These are phyloP conservation scores for Plantago elongata DNA, from an alignment of 257 asterid species.

Conservation along the genomic window DNA sequence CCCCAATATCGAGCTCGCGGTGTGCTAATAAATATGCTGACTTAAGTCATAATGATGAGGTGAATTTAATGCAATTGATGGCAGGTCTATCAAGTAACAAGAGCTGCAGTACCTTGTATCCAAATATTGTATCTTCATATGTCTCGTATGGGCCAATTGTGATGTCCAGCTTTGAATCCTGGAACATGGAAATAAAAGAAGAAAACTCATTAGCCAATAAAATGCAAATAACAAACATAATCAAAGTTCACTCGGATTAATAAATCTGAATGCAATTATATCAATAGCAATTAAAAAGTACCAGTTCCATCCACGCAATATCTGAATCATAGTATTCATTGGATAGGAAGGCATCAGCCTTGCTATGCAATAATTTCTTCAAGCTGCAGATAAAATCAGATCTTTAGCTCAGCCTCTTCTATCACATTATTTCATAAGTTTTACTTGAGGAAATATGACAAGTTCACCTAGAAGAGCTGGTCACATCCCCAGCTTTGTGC, in stretches of 20 bases:
- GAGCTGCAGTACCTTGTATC: slow-evolving; percentile 69
- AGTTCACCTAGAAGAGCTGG: slow-evolving; percentile 61
- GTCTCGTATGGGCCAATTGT: slow-evolving; percentile 99
- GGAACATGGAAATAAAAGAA: slow-evolving; percentile 17
- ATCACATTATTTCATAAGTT: neutral
- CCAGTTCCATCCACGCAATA: slow-evolving; percentile 99
- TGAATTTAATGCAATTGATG: neutral
- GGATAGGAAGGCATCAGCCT: slow-evolving; percentile 87
- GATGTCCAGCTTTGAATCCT: slow-evolving; percentile 93
- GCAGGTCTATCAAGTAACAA: neutral
- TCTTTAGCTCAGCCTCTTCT: neutral
- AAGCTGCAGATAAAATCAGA: slow-evolving; percentile 52
- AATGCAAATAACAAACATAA: slow-evolving; percentile 11
- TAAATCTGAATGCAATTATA: slow-evolving; percentile 4
- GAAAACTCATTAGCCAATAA: slow-evolving; percentile 5
- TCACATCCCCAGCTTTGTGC: slow-evolving; percentile 74
- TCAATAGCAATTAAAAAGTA: slow-evolving; percentile 22
- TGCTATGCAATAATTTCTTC: slow-evolving; percentile 78
- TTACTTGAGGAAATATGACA: slow-evolving; percentile 14
- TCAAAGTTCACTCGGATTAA: slow-evolving; percentile 6
- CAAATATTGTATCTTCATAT: slow-evolving; percentile 84
- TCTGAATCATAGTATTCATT: slow-evolving; percentile 95
- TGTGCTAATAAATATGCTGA: slow-evolving; percentile 11
- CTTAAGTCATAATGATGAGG: slow-evolving; percentile 3
- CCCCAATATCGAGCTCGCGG: neutral